These are phyloP conservation scores for Collybia nuda DNA, from an alignment of 768 basidiomycete species.

Conservation along the genomic window DNA sequence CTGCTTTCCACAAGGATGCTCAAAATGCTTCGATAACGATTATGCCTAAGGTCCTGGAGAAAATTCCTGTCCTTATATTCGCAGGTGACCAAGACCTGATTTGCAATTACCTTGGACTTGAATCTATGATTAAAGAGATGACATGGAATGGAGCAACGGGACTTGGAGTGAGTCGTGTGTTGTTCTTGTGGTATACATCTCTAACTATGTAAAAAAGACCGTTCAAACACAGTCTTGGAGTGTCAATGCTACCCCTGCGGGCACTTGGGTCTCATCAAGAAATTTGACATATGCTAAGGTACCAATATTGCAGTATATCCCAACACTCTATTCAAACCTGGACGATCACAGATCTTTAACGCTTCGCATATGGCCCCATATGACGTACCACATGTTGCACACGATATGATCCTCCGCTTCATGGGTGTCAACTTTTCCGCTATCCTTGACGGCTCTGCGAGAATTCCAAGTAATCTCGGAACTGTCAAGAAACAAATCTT, in stretches of 20 bases:
- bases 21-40: constrained; percentile 74
- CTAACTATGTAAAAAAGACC: constrained; percentile 35
- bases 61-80: constrained; percentile 86
- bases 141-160: constrained; percentile 86
- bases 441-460: constrained; percentile 77
- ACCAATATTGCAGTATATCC: constrained; percentile 4
- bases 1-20: constrained; percentile 51
- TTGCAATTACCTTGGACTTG: constrained; percentile 93
- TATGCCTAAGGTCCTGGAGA: constrained; percentile 75
- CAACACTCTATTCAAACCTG: too few relatives aligned
- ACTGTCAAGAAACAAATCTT: constrained; percentile 65
- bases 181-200: not conserved
- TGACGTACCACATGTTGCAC: constrained; percentile 84
- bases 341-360: constrained; percentile 68
- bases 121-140: constrained; percentile 79
- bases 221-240: constrained; percentile 73
- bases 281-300: constrained; percentile 95
- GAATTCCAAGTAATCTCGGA: constrained; percentile 81
- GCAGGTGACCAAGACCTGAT: constrained; percentile 96
- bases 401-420: constrained; percentile 99
- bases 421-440: constrained; percentile 88
- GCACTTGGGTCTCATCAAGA: constrained; percentile 87
- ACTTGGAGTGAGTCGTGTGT: constrained; percentile 64
- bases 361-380: constrained; percentile 96
- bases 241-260: constrained; percentile 75